Base-by-base conservation (phyloP, 768 basidiomycete genomes). In the Mycena rosella region DNA sequence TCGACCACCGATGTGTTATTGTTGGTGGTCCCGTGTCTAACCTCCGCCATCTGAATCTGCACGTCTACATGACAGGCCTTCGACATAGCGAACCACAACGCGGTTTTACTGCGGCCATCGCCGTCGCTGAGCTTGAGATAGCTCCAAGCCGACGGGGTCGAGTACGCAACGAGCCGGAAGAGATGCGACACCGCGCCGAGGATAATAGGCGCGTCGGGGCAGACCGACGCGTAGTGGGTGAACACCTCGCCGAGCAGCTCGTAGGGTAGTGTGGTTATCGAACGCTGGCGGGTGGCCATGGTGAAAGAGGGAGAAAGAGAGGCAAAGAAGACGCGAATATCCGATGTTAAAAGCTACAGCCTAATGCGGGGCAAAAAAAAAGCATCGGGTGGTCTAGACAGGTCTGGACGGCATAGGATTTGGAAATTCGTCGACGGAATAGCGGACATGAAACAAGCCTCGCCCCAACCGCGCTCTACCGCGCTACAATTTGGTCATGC, bases 191-290 rank as follows among this genome's bases (percentile, higher is more conserved):
- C 80, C 24, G 55, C 48, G 38, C 75, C 74, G 42, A 83, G 72
- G n/a, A 76, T 32, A 40, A 79, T 60, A 0, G 81, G 82, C n/a
- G 78, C 76, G 70, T 81, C 76, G 22, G 80, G 74, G 53, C 67
- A 69, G 20, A 70, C 30, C 1, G 67, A 20, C 9, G 80, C 64
- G 54, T 74, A 77, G 26, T 78, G 72, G 5, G 70, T 58, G 63
- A 81, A 79, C 1, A 82, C 76, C 47, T 80, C 79, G 34, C 79
- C 79, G 5, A 82, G 71, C 38, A 82, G 64, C 70, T 82, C 81
- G 48, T 76, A 72, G 30, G 80, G 80, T 3, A 81, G 69, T 6
- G 47, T 29, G 58, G 20, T 36, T 42, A 69, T 55, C 11, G 59
- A 18, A 15, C 34, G 32, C 20, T 49, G 20, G 29, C 36, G 18